Conservation (phyloP, 2,329 filamentous ascomycete genomes). For the Cladophialophora chaetospira region DNA sequence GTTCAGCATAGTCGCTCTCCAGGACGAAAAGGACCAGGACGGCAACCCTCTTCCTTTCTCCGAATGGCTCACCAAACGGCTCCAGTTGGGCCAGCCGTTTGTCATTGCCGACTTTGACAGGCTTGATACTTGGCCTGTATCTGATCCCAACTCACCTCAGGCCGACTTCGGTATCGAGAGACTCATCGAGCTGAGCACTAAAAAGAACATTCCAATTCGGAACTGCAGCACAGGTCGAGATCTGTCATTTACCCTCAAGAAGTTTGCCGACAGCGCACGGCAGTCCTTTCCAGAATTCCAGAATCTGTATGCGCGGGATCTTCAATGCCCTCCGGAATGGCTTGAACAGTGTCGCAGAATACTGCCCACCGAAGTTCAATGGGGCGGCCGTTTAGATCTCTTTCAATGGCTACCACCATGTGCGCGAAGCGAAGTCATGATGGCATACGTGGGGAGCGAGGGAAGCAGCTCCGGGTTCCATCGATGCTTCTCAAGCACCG, state of each 20-base stretch:
- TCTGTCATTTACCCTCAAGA: slow-evolving; percentile 38
- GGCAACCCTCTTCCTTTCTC: slow-evolving; percentile 31
- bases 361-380: slow-evolving; percentile 38
- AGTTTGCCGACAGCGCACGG: slow-evolving; percentile 36
- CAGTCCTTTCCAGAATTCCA: slow-evolving; percentile 34
- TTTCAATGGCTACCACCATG: slow-evolving; percentile 41
- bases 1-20: slow-evolving; percentile 36
- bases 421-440: slow-evolving; percentile 41
- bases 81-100: slow-evolving; percentile 39
- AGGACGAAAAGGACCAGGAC: slow-evolving; percentile 30
- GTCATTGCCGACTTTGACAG: slow-evolving; percentile 40
- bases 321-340: slow-evolving; percentile 40
- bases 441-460: slow-evolving; percentile 42
- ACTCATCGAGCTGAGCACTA: slow-evolving; percentile 38
- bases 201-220: slow-evolving; percentile 40
- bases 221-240: slow-evolving; percentile 41
- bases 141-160: slow-evolving; percentile 20
- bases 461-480: slow-evolving; percentile 41
- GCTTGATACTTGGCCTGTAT: slow-evolving; percentile 35
- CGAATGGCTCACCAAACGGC: slow-evolving; percentile 37
- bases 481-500: slow-evolving; percentile 42
- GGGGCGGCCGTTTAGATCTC: slow-evolving; percentile 39
- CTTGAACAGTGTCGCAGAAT: slow-evolving; percentile 35
- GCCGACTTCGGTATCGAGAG: slow-evolving; percentile 37
- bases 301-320: slow-evolving; percentile 41